A percentile compares a stretch with the other conserved stretches of the same genome.
Evolutionary conservation across 345 rosid genomes (phyloP).

Genomic region (Microcos paniculata): DNA sequence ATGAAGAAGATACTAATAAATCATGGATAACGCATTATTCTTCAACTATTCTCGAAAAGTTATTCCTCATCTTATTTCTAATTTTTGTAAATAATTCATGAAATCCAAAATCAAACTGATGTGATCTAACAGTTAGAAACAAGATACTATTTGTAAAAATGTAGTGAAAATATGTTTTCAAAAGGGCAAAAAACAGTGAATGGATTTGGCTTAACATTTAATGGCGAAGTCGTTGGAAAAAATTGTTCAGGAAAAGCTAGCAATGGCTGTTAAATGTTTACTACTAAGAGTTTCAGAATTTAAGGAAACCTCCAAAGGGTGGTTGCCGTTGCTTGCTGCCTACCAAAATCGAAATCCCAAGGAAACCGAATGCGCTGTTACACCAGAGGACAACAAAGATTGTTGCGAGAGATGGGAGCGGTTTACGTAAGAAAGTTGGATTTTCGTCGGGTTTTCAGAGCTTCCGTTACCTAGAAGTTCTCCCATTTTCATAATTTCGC

Average conservation of each 20-base stretch:
- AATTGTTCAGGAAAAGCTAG: not conserved
- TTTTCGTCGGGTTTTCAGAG: not conserved
- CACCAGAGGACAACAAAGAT: not conserved
- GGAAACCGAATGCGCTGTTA: not conserved
- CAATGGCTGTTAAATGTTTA: not conserved
- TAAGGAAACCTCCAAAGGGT: not conserved
- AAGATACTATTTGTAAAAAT: too few species aligned
- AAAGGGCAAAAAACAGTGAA: not conserved
- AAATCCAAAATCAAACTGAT: not conserved
- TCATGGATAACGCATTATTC: not conserved
- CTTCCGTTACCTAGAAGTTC: constrained; percentile 4
- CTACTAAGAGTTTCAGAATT: constrained; percentile 2
- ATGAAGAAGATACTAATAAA: not conserved
- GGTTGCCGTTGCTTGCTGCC: not conserved
- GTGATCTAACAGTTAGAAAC: not conserved
- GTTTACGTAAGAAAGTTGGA: not conserved
- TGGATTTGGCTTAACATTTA: not conserved
- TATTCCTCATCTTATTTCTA: not conserved
- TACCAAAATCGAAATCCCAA: not conserved
- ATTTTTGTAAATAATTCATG: not conserved
- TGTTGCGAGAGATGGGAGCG: not conserved
- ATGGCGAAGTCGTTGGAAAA: constrained; percentile 2
- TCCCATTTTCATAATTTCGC: not conserved
- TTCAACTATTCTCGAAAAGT: not conserved
- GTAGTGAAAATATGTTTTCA: not conserved